phyloP scores from a whole-genome alignment of 345 rosid species.

The Litchi chinensis region DNA sequence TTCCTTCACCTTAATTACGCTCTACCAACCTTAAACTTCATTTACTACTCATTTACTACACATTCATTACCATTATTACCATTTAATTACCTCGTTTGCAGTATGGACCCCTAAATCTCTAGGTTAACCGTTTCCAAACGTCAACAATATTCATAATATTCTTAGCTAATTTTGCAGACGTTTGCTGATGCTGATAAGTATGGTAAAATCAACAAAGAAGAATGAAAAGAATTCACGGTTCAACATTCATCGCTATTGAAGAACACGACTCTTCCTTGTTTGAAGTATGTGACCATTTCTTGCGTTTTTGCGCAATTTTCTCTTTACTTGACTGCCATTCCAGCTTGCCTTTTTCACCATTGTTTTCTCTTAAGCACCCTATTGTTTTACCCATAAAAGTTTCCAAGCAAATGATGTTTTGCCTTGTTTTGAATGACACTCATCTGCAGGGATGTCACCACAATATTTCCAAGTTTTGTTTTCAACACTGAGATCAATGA shows the following conservation, averaged over 20 bases:
- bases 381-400: conserved; percentile 14
- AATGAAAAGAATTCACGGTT: conserved; percentile 63
- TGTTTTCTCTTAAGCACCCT: background rate
- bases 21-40: no score
- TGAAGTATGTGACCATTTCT: conserved; percentile 45
- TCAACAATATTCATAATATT: no score
- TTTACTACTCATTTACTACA: no score
- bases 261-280: conserved; percentile 80
- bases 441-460: conserved; percentile 61
- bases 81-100: no score
- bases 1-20: no score
- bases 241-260: conserved; percentile 61
- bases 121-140: no score
- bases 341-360: background rate
- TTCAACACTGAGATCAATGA: conserved; percentile 62
- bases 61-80: no score
- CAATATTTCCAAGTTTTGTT: conserved; percentile 66
- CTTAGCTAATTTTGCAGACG: conserved; percentile 43
- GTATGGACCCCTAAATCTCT: no score
- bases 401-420: background rate
- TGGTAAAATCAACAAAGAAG: conserved; percentile 64
- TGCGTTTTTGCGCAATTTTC: background rate
- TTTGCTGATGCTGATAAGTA: conserved; percentile 69
- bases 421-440: background rate
- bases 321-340: background rate